phyloP scores from a whole-genome alignment of 2,329 filamentous ascomycete genomes.

The Ascocoryne sarcoides region DNA sequence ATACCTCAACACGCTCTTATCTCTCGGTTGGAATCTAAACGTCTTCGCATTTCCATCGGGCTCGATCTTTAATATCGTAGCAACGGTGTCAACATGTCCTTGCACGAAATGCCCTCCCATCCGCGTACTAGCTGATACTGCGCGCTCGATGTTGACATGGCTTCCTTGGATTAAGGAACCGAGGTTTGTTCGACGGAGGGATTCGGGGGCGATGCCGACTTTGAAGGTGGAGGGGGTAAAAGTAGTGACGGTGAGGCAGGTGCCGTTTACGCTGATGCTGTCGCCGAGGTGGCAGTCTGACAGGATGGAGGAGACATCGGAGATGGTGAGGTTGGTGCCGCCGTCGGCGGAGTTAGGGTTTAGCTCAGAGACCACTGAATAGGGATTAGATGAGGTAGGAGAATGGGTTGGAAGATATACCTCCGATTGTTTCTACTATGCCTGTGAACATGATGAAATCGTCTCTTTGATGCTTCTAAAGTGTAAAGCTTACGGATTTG shows the following conservation, averaged over 20 bases:
- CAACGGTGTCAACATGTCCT: conserved; percentile 89
- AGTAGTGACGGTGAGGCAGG: conserved; percentile 85
- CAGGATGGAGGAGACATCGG: conserved; percentile 62
- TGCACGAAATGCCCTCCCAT: conserved; percentile 99
- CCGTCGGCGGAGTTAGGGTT: conserved; percentile 73
- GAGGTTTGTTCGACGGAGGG: conserved; percentile 91
- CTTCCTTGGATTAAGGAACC: conserved; percentile 58
- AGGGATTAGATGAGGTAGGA: not conserved
- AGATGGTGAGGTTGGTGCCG: conserved; percentile 85
- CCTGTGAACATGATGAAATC: conserved; percentile 4
- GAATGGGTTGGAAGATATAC: not conserved
- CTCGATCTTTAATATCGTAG: conserved; percentile 60
- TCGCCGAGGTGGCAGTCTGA: conserved; percentile 79
- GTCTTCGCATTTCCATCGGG: conserved; percentile 87
- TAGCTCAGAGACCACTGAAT: conserved; percentile 70
- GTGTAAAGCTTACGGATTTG: too few species aligned
- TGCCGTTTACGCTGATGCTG: conserved; percentile 91
- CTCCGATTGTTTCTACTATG: conserved; percentile 6
- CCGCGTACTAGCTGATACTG: conserved; percentile 80
- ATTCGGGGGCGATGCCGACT: conserved; percentile 91
- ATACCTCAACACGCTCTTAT: conserved; percentile 66
- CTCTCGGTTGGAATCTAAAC: conserved; percentile 69
- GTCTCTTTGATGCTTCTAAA: not conserved
- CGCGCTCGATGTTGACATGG: conserved; percentile 85
- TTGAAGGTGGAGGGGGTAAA: conserved; percentile 62